Evolutionary conservation across 2,329 filamentous ascomycete species (phyloP).

Genomic region (Sarocladium oryzae): DNA sequence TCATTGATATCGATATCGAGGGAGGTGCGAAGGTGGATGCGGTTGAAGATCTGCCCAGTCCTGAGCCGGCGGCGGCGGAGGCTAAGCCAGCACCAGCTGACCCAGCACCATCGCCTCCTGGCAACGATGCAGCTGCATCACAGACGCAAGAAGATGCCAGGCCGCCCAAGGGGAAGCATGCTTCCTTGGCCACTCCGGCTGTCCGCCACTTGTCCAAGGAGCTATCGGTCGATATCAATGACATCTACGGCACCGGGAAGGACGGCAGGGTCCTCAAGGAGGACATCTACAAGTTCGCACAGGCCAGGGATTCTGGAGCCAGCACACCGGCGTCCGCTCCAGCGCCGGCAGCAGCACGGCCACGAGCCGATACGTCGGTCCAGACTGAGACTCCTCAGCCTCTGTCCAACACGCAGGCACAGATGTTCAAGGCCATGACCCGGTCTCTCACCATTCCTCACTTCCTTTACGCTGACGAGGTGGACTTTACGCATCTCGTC

Average conservation of each 20-base stretch:
- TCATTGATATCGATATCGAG: slow-evolving; percentile 91
- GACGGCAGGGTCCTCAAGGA: slow-evolving; percentile 91
- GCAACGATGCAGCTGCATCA: slow-evolving; percentile 6
- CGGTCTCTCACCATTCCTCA: slow-evolving; percentile 85
- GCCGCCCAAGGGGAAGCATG: slow-evolving; percentile 51
- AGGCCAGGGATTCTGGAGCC: slow-evolving; percentile 37
- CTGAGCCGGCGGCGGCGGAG: slow-evolving; percentile 23
- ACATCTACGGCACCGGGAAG: slow-evolving; percentile 78
- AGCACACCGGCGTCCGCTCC: slow-evolving; percentile 15
- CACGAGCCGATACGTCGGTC: slow-evolving; percentile 25
- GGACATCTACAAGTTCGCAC: slow-evolving; percentile 70
- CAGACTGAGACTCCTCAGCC: slow-evolving; percentile 63
- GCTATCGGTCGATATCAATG: slow-evolving; percentile 66
- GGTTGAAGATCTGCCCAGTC: slow-evolving; percentile 27
- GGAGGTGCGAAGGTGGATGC: slow-evolving; percentile 54
- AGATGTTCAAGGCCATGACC: slow-evolving; percentile 99
- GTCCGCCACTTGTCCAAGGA: slow-evolving; percentile 84
- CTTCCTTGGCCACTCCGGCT: slow-evolving; percentile 80
- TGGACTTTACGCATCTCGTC: slow-evolving; percentile 73
- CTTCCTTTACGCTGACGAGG: slow-evolving; percentile 88
- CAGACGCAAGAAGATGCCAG: slow-evolving; percentile 10
- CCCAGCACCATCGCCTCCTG: not conserved
- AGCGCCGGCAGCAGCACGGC: slow-evolving; percentile 20
- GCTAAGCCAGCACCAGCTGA: slow-evolving; percentile 17
- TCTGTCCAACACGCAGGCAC: slow-evolving; percentile 72